phyloP scores from a whole-genome alignment of 768 basidiomycete genomes.

The Clitopilus hobsonii region DNA sequence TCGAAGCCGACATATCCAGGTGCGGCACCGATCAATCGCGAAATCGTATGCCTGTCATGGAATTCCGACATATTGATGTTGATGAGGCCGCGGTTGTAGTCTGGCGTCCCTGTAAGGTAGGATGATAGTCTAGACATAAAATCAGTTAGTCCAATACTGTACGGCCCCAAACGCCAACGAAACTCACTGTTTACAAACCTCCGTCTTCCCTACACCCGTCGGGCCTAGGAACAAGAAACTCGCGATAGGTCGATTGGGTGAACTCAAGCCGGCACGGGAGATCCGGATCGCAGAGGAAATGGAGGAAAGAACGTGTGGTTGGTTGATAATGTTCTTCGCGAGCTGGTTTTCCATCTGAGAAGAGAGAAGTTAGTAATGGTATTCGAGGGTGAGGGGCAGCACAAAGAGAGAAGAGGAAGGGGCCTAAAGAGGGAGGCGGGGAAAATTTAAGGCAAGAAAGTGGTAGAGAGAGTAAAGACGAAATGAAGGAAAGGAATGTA shows the following conservation, averaged over 20 bases:
- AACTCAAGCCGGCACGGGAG: slow-evolving; percentile 86
- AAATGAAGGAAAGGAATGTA: too few species aligned
- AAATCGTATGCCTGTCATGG: slow-evolving; percentile 88
- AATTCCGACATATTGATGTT: slow-evolving; percentile 98
- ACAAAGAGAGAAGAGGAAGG: neutral
- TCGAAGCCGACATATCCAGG: slow-evolving; percentile 95
- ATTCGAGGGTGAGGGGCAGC: neutral
- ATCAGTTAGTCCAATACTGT: too few species aligned
- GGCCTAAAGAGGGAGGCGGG: neutral
- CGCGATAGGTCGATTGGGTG: slow-evolving; percentile 85
- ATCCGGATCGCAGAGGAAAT: slow-evolving; percentile 90
- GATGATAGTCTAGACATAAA: slow-evolving; percentile 67
- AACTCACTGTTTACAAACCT: slow-evolving; percentile 26
- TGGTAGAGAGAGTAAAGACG: slow-evolving; percentile 1
- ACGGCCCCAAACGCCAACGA: too few species aligned
- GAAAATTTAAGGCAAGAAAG: neutral
- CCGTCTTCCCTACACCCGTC: slow-evolving; percentile 73
- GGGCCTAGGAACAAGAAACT: slow-evolving; percentile 91
- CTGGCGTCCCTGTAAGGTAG: slow-evolving; percentile 82
- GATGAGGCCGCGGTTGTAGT: slow-evolving; percentile 81
- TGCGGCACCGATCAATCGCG: slow-evolving; percentile 85
- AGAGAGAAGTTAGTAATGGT: neutral
- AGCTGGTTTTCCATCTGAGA: slow-evolving; percentile 83
- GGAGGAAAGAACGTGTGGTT: slow-evolving; percentile 81
- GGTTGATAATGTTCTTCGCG: slow-evolving; percentile 75